Percentiles rank a stretch among this genome's conserved stretches.
These are phyloP conservation scores for Trametes coccinea DNA, from an alignment of 768 basidiomycete species.

Conservation along the genomic window DNA sequence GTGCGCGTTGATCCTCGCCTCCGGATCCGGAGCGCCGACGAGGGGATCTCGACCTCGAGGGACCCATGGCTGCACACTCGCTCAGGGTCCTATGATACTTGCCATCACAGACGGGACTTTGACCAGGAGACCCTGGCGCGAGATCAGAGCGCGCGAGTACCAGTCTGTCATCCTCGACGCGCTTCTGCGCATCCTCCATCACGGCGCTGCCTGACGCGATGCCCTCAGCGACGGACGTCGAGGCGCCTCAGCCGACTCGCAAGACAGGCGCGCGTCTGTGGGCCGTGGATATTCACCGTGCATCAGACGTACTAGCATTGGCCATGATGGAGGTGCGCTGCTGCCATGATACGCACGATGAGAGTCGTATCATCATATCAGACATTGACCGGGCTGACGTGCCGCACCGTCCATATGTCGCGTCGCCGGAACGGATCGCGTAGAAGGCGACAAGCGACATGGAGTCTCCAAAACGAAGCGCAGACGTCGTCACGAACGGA, in stretches of 20 bases:
- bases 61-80: not conserved
- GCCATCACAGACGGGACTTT: not conserved
- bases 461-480: too few relatives aligned
- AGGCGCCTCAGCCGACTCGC: not conserved
- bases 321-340: not conserved
- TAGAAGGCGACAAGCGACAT: not conserved
- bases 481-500: too few relatives aligned
- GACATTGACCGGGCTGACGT: not conserved
- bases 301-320: conserved; percentile 2
- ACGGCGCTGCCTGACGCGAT: conserved; percentile 13
- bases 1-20: too few relatives aligned
- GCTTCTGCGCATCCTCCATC: not conserved
- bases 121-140: not conserved
- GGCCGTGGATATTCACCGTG: not conserved
- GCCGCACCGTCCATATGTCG: not conserved
- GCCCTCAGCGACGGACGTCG: not conserved
- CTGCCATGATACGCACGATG: not conserved
- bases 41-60: not conserved
- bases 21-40: conserved; percentile 8
- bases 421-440: not conserved
- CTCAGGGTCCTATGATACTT: not conserved
- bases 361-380: not conserved
- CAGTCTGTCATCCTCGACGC: conserved; percentile 10
- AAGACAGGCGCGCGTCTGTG: not conserved
- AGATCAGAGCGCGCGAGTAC: conserved; percentile 8